A percentile compares a stretch with the other conserved stretches of the same genome.
Evolutionary conservation across 805 yeast species (phyloP).

Genomic region (Candida incommunis): DNA sequence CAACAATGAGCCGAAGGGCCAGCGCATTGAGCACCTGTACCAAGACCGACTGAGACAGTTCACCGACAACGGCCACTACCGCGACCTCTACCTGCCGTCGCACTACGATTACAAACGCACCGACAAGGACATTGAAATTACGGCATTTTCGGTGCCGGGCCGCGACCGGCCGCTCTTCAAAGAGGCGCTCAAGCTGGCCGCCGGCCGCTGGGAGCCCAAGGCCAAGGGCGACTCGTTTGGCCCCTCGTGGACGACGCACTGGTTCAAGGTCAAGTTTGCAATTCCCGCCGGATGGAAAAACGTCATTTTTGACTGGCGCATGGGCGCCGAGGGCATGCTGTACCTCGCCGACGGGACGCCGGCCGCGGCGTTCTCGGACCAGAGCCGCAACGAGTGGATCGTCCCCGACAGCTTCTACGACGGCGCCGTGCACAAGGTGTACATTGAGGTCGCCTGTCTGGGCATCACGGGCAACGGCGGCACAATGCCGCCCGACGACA

Average conservation of each 20-base stretch:
- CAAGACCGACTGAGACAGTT: slow-evolving; percentile 65
- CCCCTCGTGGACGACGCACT: slow-evolving; percentile 94
- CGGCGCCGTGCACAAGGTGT: slow-evolving; percentile 47
- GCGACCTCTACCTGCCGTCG: slow-evolving; percentile 59
- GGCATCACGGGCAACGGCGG: slow-evolving; percentile 80
- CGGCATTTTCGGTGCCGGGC: slow-evolving; percentile 64
- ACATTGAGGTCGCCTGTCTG: slow-evolving; percentile 83
- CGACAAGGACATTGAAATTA: slow-evolving; percentile 35
- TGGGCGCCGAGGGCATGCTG: slow-evolving; percentile 72
- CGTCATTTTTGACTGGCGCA: slow-evolving; percentile 73
- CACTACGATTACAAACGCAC: slow-evolving; percentile 55
- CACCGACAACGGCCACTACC: slow-evolving; percentile 58
- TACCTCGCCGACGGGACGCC: slow-evolving; percentile 56
- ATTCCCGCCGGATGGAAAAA: slow-evolving; percentile 46
- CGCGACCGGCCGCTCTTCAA: slow-evolving; percentile 48
- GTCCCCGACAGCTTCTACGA: slow-evolving; percentile 44
- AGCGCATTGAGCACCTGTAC: slow-evolving; percentile 62
- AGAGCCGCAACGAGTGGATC: slow-evolving; percentile 38
- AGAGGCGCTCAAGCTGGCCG: slow-evolving; percentile 43
- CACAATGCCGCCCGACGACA: slow-evolving; percentile 57
- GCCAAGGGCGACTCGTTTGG: slow-evolving; percentile 65
- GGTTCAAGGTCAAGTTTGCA: slow-evolving; percentile 64
- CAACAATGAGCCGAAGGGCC: slow-evolving; percentile 47
- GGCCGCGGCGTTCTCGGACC: neutral
- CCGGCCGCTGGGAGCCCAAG: slow-evolving; percentile 21